phyloP scores from a whole-genome alignment of 2,329 filamentous ascomycete species.

The Cladosporium sp. region DNA sequence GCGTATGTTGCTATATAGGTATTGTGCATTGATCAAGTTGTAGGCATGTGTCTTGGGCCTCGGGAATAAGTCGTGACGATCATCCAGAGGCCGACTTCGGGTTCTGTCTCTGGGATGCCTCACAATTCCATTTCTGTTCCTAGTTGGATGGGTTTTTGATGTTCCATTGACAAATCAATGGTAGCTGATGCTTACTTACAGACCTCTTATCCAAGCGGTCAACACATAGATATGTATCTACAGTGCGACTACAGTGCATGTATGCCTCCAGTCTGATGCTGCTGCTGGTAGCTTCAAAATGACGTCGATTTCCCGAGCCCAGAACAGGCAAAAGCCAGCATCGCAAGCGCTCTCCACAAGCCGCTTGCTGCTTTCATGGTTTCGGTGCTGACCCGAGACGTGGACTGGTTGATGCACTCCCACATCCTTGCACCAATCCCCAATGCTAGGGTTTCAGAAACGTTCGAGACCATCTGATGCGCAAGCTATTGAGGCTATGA shows the following conservation, averaged over 20 bases:
- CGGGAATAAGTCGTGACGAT: slow-evolving; percentile 9
- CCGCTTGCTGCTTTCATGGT: background rate
- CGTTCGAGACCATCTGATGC: background rate
- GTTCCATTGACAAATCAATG: too few species aligned
- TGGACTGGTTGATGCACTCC: background rate
- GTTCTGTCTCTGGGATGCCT: background rate
- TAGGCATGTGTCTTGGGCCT: background rate
- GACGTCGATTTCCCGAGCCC: background rate
- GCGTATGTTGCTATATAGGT: background rate
- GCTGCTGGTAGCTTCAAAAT: too few species aligned
- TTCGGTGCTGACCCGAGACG: background rate
- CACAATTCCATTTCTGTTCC: too few species aligned
- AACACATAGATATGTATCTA: too few species aligned
- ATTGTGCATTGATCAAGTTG: background rate
- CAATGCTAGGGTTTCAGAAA: background rate
- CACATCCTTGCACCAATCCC: background rate
- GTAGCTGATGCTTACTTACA: too few species aligned
- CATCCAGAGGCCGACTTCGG: slow-evolving; percentile 8
- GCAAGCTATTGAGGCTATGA: background rate
- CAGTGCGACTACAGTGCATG: too few species aligned
- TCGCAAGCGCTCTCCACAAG: background rate
- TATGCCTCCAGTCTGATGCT: too few species aligned
- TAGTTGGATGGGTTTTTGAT: too few species aligned
- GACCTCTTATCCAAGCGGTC: too few species aligned
- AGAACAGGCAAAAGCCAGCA: background rate